Evolutionary conservation across 176 grass and related monocot genomes (phyloP), one percentile per base, ranked within the genome.

Genomic region (Bonia amplexicaulis): DNA sequence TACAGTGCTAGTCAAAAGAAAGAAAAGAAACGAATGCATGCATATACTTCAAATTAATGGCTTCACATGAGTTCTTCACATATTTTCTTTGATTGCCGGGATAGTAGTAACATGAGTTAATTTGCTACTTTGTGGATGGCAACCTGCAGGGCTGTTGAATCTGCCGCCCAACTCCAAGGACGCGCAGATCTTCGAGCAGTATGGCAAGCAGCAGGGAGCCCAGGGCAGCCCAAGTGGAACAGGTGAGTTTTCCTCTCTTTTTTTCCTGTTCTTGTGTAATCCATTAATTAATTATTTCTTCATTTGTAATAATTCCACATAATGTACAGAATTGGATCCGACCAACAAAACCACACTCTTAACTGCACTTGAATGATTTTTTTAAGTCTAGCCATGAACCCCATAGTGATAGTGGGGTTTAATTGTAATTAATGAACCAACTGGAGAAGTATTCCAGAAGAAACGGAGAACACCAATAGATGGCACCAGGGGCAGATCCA

Each of bases 111-210:
- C 2, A 20, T 16, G 14, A 20, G 23, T 29, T 11, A 46, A 46
- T 31, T 27, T 48, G 39, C 1, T 6, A 5, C 44, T 51, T 17
- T 64, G 27, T 51, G 81, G 26, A 25, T 84, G 26, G 60, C 22
- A 52, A 74, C 37, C 41, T 51, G 49, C 88, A 93, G 91, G 31
- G 73, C 85, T 93, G 6, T 61, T 93, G 77, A 69, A 85, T 3
- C 63, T 93, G 74, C 42, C 88, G 29, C 78, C 91, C 20, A 78
- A 82, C 69, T 88, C 91, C 76, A 76, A 76, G 82, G 91, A 90
- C 1, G 91, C 91, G 1, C 67, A 90, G 59, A 77, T 93, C 26
- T 93, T 93, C 60, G 82, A 88, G 82, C 39, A 93, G 51, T 87
- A 75, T 48, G 89, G 17, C 3, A 87, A 80, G 85, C 75, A 87